Percentiles rank a stretch among this genome's conserved stretches.
Evolutionary conservation across 768 basidiomycete genomes (phyloP).

Genomic region (Lactifluus pinguis): DNA sequence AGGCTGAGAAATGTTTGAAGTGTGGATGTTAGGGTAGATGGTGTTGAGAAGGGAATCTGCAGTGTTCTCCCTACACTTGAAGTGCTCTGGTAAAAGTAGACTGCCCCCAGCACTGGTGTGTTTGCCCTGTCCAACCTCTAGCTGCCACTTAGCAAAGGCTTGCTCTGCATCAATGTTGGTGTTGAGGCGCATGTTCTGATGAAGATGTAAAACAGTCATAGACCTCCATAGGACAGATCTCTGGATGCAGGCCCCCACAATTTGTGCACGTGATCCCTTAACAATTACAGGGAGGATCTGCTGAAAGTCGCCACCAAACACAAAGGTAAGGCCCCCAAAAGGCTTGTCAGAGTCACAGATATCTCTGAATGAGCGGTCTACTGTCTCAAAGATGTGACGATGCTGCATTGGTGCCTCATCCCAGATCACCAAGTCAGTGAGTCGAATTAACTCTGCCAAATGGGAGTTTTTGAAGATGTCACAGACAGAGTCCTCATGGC

Average conservation of each 20-base stretch:
- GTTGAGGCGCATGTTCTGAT: not conserved
- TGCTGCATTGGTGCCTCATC: too few relatives aligned
- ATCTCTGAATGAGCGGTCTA: too few relatives aligned
- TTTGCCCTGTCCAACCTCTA: not conserved
- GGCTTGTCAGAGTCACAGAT: too few relatives aligned
- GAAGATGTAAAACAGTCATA: slow-evolving; percentile 27
- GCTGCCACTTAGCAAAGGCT: not conserved
- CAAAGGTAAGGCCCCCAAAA: too few relatives aligned
- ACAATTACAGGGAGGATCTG: not conserved
- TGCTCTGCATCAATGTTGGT: not conserved
- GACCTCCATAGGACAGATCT: slow-evolving; percentile 36
- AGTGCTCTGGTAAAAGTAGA: not conserved
- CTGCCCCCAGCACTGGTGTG: not conserved
- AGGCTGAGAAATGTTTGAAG: slow-evolving; percentile 13
- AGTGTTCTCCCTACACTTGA: not conserved
- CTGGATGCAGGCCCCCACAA: slow-evolving; percentile 34
- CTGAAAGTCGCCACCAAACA: too few relatives aligned
- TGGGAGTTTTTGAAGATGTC: not conserved
- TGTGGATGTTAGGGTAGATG: slow-evolving; percentile 12
- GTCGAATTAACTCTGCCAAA: not conserved
- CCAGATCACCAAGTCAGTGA: not conserved
- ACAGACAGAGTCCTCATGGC: slow-evolving; percentile 8
- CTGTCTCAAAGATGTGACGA: too few relatives aligned
- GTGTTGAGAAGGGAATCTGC: not conserved
- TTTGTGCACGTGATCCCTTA: too few relatives aligned